Conservation (phyloP, 139 green algal species). For the Chlamydomonas asymmetrica region DNA sequence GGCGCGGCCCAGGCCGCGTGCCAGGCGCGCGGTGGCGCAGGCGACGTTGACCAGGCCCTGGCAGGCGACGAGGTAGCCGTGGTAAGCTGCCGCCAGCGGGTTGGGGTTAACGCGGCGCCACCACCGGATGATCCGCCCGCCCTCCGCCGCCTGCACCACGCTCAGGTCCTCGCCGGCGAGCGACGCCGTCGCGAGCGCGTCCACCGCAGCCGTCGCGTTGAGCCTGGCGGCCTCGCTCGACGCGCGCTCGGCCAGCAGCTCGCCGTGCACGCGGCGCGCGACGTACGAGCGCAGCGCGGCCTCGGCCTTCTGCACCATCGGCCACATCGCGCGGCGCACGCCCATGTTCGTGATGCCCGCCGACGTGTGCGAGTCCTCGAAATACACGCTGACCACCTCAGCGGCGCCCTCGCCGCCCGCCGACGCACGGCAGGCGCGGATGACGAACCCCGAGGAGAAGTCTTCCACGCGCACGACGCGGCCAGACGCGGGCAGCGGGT, state of each 20-base stretch:
- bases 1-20: background rate
- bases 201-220: background rate
- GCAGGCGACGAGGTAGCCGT: conserved; percentile 14
- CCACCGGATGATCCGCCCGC: too few relatives aligned
- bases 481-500: conserved; percentile 9
- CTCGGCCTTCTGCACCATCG: conserved; percentile 59
- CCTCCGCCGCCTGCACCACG: background rate
- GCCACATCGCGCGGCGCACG: conserved; percentile 73
- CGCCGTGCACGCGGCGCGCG: conserved; percentile 11
- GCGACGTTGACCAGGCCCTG: background rate
- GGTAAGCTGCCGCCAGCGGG: background rate
- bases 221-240: background rate
- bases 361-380: conserved; percentile 67
- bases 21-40: background rate
- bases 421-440: conserved; percentile 27
- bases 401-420: conserved; percentile 31
- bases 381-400: conserved; percentile 72
- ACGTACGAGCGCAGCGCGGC: conserved; percentile 15
- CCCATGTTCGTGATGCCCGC: conserved; percentile 70
- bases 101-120: too few relatives aligned
- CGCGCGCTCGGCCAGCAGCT: conserved; percentile 9
- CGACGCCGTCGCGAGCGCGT: background rate
- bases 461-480: conserved; percentile 65
- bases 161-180: background rate
- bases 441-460: conserved; percentile 51